These are phyloP conservation scores for Fonsecaea monophora DNA, from an alignment of 2,329 filamentous ascomycete species.

Conservation along the genomic window DNA sequence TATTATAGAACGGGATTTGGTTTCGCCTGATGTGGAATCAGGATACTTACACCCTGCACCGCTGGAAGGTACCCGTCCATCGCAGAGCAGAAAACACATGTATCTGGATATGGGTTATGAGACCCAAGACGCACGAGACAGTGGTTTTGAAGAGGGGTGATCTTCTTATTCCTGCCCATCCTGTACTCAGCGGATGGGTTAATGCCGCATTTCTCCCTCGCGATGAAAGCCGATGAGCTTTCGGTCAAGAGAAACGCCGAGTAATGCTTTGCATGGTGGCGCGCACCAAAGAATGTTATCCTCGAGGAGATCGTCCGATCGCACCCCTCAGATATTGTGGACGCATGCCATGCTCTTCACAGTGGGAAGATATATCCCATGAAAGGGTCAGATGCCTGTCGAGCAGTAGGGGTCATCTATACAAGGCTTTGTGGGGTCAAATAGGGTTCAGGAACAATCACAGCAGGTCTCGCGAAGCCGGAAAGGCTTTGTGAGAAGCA, in stretches of 20 bases:
- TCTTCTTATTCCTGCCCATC: background rate
- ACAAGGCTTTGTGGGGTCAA: background rate
- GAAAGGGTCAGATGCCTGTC: background rate
- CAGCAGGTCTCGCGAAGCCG: background rate
- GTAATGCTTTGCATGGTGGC: background rate
- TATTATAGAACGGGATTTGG: conserved; percentile 26
- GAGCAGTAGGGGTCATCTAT: background rate
- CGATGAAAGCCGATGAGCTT: background rate
- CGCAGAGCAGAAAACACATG: conserved; percentile 28
- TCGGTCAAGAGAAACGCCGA: background rate
- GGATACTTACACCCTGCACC: conserved; percentile 35
- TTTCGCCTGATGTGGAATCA: conserved; percentile 27
- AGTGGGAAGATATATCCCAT: background rate
- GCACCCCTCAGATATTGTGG: background rate
- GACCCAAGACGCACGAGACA: too few relatives aligned
- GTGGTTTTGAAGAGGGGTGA: background rate
- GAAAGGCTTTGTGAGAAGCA: background rate
- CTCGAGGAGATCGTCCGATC: background rate
- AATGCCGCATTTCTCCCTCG: background rate
- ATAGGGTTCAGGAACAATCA: background rate
- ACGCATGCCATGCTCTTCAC: background rate
- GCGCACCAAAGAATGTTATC: background rate
- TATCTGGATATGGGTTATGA: background rate
- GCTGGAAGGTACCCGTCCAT: conserved; percentile 34
- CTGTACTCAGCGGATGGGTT: background rate